Percentiles rank a stretch among this genome's conserved stretches.
Evolutionary conservation across 257 asterid species (phyloP).

Genomic region (Salvia miltiorrhiza): DNA sequence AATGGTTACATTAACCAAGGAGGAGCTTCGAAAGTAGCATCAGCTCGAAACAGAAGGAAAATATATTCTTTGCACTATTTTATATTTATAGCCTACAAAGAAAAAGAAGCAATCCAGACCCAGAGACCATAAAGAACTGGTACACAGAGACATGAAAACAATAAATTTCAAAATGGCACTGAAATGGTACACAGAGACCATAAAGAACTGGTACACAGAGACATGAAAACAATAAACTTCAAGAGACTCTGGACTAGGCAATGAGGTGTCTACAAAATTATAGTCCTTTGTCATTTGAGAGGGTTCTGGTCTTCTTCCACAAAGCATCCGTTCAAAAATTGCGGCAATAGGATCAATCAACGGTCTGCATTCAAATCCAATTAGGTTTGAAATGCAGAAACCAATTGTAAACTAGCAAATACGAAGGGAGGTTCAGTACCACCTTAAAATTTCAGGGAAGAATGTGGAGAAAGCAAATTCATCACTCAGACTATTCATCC

Average conservation of each 20-base stretch:
- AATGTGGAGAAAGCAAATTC: constrained; percentile 81
- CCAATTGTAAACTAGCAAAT: too few species aligned
- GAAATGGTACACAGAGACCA: constrained; percentile 2
- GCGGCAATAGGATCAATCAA: constrained; percentile 69
- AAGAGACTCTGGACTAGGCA: constrained; percentile 76
- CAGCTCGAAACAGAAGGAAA: constrained; percentile 2
- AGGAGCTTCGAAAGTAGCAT: not conserved
- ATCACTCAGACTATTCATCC: constrained; percentile 57
- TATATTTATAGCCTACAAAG: not conserved
- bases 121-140: not conserved
- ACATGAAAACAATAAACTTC: constrained; percentile 36
- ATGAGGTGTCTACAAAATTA: constrained; percentile 40
- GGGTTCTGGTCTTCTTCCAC: constrained; percentile 70
- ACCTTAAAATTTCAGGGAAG: constrained; percentile 78
- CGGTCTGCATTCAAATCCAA: constrained; percentile 46
- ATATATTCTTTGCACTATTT: not conserved
- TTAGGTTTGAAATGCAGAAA: constrained; percentile 17
- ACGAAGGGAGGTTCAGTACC: not conserved
- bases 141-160: not conserved
- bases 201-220: too few species aligned
- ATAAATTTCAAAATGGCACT: too few species aligned
- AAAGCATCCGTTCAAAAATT: constrained; percentile 57
- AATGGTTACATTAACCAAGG: constrained; percentile 7
- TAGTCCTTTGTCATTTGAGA: constrained; percentile 46
- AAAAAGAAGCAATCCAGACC: not conserved